These are phyloP conservation scores for Sphaerostilbella broomeana DNA, from an alignment of 2,329 filamentous ascomycete species.

Conservation along the genomic window DNA sequence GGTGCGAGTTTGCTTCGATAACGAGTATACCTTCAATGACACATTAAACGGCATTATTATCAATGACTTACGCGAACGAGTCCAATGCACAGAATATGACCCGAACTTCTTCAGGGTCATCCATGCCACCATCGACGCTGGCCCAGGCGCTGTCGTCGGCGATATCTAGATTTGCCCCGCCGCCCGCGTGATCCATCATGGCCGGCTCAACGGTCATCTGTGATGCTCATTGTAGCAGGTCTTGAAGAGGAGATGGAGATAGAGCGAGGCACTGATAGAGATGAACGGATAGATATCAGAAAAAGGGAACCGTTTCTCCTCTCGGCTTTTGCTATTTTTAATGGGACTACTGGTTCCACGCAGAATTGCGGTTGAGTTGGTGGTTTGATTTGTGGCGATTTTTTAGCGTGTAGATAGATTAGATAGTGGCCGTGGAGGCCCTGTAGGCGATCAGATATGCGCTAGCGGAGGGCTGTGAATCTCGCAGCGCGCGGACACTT, in stretches of 20 bases:
- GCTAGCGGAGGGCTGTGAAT: no score
- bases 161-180: conserved; percentile 11
- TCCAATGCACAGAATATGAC: conserved; percentile 79
- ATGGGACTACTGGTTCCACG: conserved; percentile 3
- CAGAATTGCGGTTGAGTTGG: conserved; percentile 4
- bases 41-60: no score
- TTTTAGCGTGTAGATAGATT: no score
- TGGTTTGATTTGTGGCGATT: not conserved
- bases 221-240: conserved; percentile 4
- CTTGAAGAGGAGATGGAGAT: not conserved
- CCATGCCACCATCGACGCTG: conserved; percentile 57
- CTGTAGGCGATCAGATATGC: no score
- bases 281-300: not conserved
- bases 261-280: not conserved
- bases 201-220: conserved; percentile 11
- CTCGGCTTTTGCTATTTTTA: conserved; percentile 5
- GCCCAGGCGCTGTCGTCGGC: conserved; percentile 44
- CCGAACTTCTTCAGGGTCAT: conserved; percentile 71
- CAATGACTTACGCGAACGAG: conserved; percentile 70
- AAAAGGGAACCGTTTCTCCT: not conserved
- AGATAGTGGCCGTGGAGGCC: no score
- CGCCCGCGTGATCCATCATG: conserved; percentile 9
- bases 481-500: no score
- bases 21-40: no score
- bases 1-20: no score